phyloP scores from a whole-genome alignment of 352 stramenopile species.

The Phytopythium ostracodes region DNA sequence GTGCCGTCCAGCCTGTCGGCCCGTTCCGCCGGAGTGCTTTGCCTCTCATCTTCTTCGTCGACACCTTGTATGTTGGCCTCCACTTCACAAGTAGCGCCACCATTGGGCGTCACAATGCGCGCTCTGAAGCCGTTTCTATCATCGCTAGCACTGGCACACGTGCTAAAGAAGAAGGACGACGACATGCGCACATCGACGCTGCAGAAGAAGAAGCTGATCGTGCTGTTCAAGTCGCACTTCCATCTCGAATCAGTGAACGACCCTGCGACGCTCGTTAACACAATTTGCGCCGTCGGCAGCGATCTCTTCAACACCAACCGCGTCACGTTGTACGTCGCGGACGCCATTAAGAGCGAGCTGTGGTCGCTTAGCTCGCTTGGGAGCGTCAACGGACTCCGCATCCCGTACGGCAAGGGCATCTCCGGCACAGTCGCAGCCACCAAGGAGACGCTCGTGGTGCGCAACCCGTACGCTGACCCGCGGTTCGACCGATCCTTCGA shows the following conservation, averaged over 20 bases:
- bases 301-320: constrained; percentile 65
- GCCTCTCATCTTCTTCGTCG: constrained; percentile 21
- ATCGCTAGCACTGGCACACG: constrained; percentile 38
- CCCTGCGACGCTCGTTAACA: constrained; percentile 59
- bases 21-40: constrained; percentile 39
- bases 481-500: constrained; percentile 83
- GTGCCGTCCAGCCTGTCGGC: constrained; percentile 32
- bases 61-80: constrained; percentile 8
- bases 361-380: constrained; percentile 69
- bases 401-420: constrained; percentile 75
- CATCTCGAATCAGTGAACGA: constrained; percentile 67
- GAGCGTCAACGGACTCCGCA: constrained; percentile 68
- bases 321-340: constrained; percentile 70
- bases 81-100: background rate
- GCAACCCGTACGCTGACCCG: constrained; percentile 69
- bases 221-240: constrained; percentile 60
- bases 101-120: background rate
- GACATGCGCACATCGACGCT: constrained; percentile 52
- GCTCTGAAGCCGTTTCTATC: constrained; percentile 47
- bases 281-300: constrained; percentile 67
- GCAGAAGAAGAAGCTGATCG: constrained; percentile 67
- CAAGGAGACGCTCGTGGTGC: constrained; percentile 54
- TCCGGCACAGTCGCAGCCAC: constrained; percentile 59
- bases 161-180: constrained; percentile 51
- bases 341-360: constrained; percentile 70